A percentile compares a stretch with the other conserved stretches of the same genome.
Evolutionary conservation across 2,329 filamentous ascomycete genomes (phyloP).

Genomic region (Calonectria crousiana): DNA sequence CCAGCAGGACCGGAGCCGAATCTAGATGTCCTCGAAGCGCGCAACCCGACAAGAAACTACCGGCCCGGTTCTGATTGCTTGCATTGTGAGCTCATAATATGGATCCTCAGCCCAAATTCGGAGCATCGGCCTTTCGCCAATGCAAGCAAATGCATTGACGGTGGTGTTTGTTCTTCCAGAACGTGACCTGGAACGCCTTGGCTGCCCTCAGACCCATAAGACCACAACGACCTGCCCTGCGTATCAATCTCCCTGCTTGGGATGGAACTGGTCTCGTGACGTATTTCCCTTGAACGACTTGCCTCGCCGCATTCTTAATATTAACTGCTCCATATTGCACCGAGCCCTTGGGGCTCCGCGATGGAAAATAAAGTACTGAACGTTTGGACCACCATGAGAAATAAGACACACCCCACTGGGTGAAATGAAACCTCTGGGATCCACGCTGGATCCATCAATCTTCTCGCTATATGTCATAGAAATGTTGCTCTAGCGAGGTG

Average conservation of each 20-base stretch:
- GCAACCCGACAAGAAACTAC: conserved; percentile 15
- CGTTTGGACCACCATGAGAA: conserved; percentile 5
- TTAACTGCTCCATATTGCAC: not conserved
- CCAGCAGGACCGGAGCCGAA: not conserved
- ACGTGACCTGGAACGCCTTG: conserved; percentile 1
- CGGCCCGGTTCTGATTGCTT: conserved; percentile 19
- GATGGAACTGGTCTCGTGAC: not conserved
- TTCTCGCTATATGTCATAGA: not conserved
- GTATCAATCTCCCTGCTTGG: not conserved
- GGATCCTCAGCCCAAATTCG: not conserved
- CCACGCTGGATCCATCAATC: conserved; percentile 8
- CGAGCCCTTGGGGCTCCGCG: not conserved
- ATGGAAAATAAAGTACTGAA: not conserved
- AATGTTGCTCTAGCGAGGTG: not conserved
- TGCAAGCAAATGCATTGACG: not conserved
- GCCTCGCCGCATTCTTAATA: not conserved
- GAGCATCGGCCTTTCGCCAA: not conserved
- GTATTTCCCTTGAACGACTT: not conserved
- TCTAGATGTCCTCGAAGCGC: conserved; percentile 9
- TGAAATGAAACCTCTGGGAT: not conserved
- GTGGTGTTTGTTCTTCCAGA: conserved; percentile 17
- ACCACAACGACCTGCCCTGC: not conserved
- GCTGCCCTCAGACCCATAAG: not conserved
- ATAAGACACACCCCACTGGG: conserved; percentile 1
- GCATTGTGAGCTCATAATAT: not conserved